Conservation (phyloP, 2,329 filamentous ascomycete genomes). For the Diaporthe aspalathi region DNA sequence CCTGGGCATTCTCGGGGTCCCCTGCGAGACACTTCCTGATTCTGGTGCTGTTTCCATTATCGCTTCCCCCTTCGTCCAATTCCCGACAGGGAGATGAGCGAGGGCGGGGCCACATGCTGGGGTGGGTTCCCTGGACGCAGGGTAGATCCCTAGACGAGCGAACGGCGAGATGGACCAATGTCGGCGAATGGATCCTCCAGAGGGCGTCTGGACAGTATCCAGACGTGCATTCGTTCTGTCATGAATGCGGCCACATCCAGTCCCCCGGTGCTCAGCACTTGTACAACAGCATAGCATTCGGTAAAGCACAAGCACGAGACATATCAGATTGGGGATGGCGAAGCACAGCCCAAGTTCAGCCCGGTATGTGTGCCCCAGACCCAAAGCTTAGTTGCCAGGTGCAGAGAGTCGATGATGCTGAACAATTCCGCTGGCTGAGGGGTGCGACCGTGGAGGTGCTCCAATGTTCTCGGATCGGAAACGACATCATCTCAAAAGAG, state of each 20-base stretch:
- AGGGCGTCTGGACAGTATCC: slow-evolving; percentile 8
- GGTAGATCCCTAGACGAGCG: slow-evolving; percentile 37
- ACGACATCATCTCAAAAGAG: slow-evolving; percentile 28
- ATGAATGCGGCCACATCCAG: slow-evolving; percentile 4
- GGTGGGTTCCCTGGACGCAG: slow-evolving; percentile 33
- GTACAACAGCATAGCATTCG: background rate
- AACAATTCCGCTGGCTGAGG: background rate
- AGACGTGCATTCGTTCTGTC: background rate
- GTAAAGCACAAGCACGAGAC: background rate
- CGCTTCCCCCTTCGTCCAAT: slow-evolving; percentile 33
- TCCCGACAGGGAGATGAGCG: slow-evolving; percentile 38
- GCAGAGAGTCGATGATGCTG: background rate
- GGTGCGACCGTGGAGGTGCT: background rate
- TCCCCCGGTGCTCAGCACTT: background rate
- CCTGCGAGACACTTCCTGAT: slow-evolving; percentile 31
- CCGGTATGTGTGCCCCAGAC: background rate
- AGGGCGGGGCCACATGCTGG: slow-evolving; percentile 32
- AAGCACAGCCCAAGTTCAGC: background rate
- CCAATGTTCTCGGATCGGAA: slow-evolving; percentile 15
- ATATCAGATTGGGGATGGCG: background rate
- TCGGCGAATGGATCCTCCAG: slow-evolving; percentile 21
- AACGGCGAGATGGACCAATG: slow-evolving; percentile 31
- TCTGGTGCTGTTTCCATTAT: slow-evolving; percentile 29
- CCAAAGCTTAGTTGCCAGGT: slow-evolving; percentile 23
- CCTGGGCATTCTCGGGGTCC: background rate